Base-by-base conservation (phyloP, 805 yeast genomes). In the Monosporozyma aerobia region DNA sequence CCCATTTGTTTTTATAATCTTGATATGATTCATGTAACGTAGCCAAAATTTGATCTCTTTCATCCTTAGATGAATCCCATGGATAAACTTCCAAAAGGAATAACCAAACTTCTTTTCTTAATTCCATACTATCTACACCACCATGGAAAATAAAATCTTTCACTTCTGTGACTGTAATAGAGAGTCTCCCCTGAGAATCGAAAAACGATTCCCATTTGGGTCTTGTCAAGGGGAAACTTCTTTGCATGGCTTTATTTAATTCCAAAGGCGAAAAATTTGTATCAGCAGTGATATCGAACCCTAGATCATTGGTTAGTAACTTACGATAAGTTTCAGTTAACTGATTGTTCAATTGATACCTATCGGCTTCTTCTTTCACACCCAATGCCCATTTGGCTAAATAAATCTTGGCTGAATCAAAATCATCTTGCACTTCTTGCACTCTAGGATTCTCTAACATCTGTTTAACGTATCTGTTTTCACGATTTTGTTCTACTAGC, bases 311-410 rank as follows among this genome's bases (percentile, higher is more conserved):
- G 51, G 76, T 77, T 43, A 86, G 73, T 49, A 79, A 64, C 32
- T 76, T 76, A 45, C 76, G 69, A 57, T 83, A 82, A 16, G 80
- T 73, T n/a, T 80, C 81, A 59, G 81, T 83, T 52, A 83, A 73
- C 72, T 55, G 80, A 69, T 55, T 79, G 75, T 48, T 50, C 22
- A 65, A 55, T 67, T 71, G 60, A 53, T 74, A 68, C 52, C 80
- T 78, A 58, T 82, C 90, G 1, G 96, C 94, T 66, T 92, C 95
- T 60, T 90, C 90, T 60, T 92, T 94, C 9, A 94, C 94, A 30
- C 88, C 88, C 59, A 88, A 77, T 0, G 98, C 97, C 98, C 98
- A 94, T 71, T 90, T 90, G 4, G 98, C 98, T 54, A 92, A 73
- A 66, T 89, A 92, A 3, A 90, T 85, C 51, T 90, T 78, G 0